These are phyloP conservation scores for Cyanidiococcus yangmingshanensis DNA, from an alignment of 23 red algal genomes.

Conservation along the genomic window DNA sequence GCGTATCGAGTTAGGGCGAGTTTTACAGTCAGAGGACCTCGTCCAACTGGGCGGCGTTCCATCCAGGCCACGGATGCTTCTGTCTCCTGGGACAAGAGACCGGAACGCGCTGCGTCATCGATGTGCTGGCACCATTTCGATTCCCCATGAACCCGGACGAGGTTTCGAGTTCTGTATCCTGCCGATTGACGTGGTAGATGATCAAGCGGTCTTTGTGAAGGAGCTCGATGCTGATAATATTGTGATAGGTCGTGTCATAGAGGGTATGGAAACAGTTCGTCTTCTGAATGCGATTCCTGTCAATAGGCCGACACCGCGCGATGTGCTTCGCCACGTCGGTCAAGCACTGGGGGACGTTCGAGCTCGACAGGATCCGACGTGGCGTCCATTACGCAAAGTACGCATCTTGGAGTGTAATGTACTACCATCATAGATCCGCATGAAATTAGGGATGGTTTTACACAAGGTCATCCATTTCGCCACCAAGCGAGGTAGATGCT, in stretches of 20 bases:
- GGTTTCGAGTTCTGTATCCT: slow-evolving; percentile 46
- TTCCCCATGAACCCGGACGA: slow-evolving; percentile 26
- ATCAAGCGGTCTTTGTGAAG: neutral
- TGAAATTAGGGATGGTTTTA: no score
- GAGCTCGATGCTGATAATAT: slow-evolving; percentile 29
- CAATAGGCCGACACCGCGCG: slow-evolving; percentile 40
- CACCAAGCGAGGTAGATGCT: no score
- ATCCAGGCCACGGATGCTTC: slow-evolving; percentile 7
- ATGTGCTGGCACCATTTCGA: slow-evolving; percentile 31
- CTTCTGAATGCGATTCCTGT: slow-evolving; percentile 28
- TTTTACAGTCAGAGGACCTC: slow-evolving; percentile 42
- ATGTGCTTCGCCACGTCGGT: slow-evolving; percentile 45
- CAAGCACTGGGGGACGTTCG: slow-evolving; percentile 53
- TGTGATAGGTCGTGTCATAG: slow-evolving; percentile 54
- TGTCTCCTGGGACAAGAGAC: slow-evolving; percentile 39
- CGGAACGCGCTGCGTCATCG: slow-evolving; percentile 41
- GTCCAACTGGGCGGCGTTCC: slow-evolving; percentile 39
- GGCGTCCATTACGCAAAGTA: slow-evolving; percentile 9
- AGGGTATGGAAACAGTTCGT: slow-evolving; percentile 45
- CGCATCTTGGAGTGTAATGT: slow-evolving; percentile 16
- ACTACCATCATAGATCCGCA: neutral
- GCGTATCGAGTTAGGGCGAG: slow-evolving; percentile 46
- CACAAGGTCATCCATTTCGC: no score
- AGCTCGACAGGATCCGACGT: slow-evolving; percentile 25
- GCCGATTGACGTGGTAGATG: neutral